Evolutionary conservation across 495 filamentous ascomycete species (phyloP).

Genomic region (Neurospora tetrasperma): DNA sequence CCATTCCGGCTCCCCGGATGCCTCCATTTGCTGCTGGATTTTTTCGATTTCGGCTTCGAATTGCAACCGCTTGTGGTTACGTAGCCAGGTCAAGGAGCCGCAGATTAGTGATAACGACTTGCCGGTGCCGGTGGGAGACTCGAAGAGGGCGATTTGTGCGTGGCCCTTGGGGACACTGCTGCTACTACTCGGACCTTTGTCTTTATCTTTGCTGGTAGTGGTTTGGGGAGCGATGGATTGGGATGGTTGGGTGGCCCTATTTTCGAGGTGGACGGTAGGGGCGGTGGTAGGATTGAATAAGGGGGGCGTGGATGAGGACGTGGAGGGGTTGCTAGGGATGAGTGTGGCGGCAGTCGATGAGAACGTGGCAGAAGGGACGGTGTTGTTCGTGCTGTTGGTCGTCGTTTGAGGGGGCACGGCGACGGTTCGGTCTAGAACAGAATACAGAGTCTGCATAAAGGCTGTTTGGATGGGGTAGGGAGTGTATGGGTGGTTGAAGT

Average conservation of each 20-base stretch:
- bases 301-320: not conserved
- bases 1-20: constrained; percentile 75
- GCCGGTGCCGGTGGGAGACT: constrained; percentile 86
- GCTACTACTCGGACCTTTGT: not conserved
- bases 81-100: constrained; percentile 84
- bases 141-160: constrained; percentile 78
- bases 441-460: constrained; percentile 84
- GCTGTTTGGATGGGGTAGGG: constrained; percentile 85
- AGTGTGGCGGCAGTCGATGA: not conserved
- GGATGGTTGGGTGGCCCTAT: not conserved
- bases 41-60: constrained; percentile 42
- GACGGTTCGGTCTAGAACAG: constrained; percentile 49
- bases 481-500: constrained; percentile 87
- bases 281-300: not conserved
- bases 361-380: not conserved
- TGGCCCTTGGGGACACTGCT: constrained; percentile 36
- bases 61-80: constrained; percentile 62
- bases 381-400: not conserved
- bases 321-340: not conserved
- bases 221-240: not conserved
- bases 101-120: constrained; percentile 97
- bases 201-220: not conserved
- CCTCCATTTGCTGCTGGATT: constrained; percentile 30
- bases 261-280: not conserved
- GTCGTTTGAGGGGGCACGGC: not conserved